These are phyloP conservation scores for Metschnikowia lachancei DNA, from an alignment of 805 yeast genomes.

Conservation along the genomic window DNA sequence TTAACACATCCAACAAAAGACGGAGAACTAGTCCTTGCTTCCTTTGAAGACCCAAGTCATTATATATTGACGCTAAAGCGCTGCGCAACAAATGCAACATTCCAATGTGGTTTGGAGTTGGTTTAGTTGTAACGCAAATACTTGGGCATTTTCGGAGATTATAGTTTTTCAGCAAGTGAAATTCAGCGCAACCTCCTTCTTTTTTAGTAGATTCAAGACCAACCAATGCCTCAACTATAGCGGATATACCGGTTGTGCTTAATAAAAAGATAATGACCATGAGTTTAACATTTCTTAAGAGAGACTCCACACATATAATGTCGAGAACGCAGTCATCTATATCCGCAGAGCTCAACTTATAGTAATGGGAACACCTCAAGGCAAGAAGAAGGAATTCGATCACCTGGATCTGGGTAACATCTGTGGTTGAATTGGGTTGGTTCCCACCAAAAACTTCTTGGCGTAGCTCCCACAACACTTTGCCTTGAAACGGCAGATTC, in stretches of 20 bases:
- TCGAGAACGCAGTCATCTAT: constrained; percentile 80
- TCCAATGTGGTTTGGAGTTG: constrained; percentile 47
- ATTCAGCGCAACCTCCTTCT: neutral
- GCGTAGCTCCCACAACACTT: constrained; percentile 23
- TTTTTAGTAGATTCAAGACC: constrained; percentile 5
- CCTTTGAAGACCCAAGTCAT: constrained; percentile 57
- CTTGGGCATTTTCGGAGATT: constrained; percentile 31
- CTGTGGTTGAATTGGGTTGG: constrained; percentile 29
- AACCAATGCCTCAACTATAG: constrained; percentile 45
- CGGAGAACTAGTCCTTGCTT: constrained; percentile 70
- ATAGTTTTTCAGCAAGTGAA: constrained; percentile 42
- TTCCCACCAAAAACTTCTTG: constrained; percentile 30
- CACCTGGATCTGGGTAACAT: constrained; percentile 27
- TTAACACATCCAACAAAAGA: constrained; percentile 53
- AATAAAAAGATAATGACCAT: constrained; percentile 52
- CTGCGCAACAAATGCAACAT: constrained; percentile 59
- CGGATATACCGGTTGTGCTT: constrained; percentile 39
- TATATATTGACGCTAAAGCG: constrained; percentile 65
- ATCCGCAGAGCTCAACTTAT: constrained; percentile 48
- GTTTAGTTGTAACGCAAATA: constrained; percentile 35
- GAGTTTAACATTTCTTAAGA: constrained; percentile 61
- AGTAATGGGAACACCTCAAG: constrained; percentile 28
- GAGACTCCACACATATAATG: constrained; percentile 68
- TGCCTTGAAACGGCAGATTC: constrained; percentile 19
- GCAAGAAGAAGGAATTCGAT: constrained; percentile 35